These are phyloP conservation scores for Azolla pinnata DNA, from an alignment of 75 land plant genomes.

Conservation along the genomic window DNA sequence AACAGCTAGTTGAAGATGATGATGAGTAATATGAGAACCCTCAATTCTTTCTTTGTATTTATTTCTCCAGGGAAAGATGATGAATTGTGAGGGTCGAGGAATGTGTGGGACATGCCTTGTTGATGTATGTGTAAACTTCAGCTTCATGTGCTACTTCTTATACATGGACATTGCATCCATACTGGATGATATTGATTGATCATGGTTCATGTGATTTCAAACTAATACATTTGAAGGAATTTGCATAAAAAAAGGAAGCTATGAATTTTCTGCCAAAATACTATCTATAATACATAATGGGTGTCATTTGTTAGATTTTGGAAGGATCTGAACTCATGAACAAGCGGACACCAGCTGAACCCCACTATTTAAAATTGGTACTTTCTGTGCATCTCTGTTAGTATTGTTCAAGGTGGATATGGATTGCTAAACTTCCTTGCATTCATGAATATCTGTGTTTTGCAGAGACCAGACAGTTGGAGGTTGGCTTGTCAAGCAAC, in stretches of 20 bases:
- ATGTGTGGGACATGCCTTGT: slow-evolving; percentile 10
- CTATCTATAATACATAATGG: too few species aligned
- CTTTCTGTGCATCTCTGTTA: neutral
- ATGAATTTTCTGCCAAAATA: too few species aligned
- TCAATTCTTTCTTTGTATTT: neutral
- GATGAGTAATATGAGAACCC: too few species aligned
- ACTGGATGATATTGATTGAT: neutral
- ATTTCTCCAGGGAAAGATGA: slow-evolving; percentile 3
- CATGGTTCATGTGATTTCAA: too few species aligned
- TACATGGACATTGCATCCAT: too few species aligned
- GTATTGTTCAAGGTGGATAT: neutral
- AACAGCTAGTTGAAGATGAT: too few species aligned
- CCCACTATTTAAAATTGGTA: slow-evolving; percentile 7
- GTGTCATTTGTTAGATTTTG: neutral
- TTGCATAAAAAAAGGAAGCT: too few species aligned
- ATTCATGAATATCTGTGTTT: neutral
- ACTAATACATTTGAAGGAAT: too few species aligned
- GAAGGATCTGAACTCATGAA: slow-evolving; percentile 7
- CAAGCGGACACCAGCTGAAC: slow-evolving; percentile 6
- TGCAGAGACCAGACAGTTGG: slow-evolving; percentile 9
- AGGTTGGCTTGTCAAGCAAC: slow-evolving; percentile 9
- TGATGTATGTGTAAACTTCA: slow-evolving; percentile 1
- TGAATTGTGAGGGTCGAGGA: slow-evolving; percentile 8
- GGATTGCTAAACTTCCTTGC: neutral
- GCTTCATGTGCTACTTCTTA: neutral